Conservation (phyloP, 2,329 filamentous ascomycete species). For the Colletotrichum destructivum region DNA sequence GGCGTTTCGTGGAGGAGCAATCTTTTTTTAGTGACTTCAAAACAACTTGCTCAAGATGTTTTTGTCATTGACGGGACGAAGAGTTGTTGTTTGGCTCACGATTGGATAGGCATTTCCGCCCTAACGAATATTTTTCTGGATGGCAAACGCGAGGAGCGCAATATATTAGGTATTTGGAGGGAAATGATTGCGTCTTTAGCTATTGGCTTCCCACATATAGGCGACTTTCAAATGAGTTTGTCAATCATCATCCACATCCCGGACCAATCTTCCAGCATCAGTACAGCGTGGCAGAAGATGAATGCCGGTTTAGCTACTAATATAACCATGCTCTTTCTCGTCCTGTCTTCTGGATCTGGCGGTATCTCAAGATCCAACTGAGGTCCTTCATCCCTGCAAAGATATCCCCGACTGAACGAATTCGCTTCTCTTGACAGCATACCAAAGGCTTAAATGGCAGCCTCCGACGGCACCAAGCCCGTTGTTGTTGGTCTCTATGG, state of each 20-base stretch:
- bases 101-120: not conserved
- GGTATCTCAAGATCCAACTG: not conserved
- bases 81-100: not conserved
- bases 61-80: not conserved
- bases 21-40: too few species aligned
- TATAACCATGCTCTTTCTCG: not conserved
- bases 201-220: not conserved
- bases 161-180: not conserved
- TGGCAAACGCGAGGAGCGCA: not conserved
- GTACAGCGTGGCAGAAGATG: not conserved
- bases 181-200: not conserved
- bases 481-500: constrained; percentile 69
- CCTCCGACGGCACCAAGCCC: constrained; percentile 47
- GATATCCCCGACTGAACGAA: not conserved
- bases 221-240: not conserved
- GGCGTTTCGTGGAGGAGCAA: too few species aligned
- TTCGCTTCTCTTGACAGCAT: not conserved
- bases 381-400: not conserved
- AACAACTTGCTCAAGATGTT: too few species aligned
- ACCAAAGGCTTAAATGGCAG: not conserved
- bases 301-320: not conserved
- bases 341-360: not conserved
- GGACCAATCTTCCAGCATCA: not conserved
- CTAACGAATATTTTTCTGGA: not conserved
- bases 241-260: too few species aligned